Evolutionary conservation across 108 stramenopile species (phyloP), one percentile per base, ranked within the genome.

Genomic region (Nannochloropsis gaditana): DNA sequence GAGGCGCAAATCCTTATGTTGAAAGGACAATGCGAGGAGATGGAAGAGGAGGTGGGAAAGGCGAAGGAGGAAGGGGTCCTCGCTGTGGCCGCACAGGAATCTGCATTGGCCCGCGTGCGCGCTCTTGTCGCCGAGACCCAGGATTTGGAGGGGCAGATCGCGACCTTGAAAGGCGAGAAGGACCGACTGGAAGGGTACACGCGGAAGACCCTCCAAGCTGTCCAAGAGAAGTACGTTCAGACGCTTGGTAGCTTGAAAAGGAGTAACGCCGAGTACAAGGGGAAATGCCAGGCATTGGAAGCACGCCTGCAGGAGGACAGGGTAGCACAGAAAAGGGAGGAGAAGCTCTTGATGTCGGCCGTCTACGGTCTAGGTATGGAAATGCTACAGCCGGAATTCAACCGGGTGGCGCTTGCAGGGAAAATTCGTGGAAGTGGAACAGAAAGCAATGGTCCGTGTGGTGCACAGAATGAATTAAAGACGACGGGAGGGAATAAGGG

Each of bases 141-240:
- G 73, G 90, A 91, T 83, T 93, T 92, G 82, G 92, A 94, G 44
- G 92, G 89, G 11, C 92, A 94, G 89, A 92, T 94, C 82, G 90
- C 93, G 82, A 95, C 94, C 85, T 91, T 96, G 73, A 92, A 89
- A 45, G 91, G 88, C 42, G 96, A 95, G 87, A 96, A 96, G 90
- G 96, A 96, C 82, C 95, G 95, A 85, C 93, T 96, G 5, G 96
- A 96, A 86, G 92, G 93, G 19, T 96, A 96, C 87, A 96, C 96
- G 42, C 96, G 96, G 92, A 92, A 94, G 87, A 96, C 96, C 1
- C 90, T 96, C 21, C 92, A 94, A 80, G 96, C 94, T 88, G 95
- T 96, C 86, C 95, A 96, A 85, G 95, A 96, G 85, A 96, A 96
- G 89, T 96, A 96, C 89, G 88, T 95, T 88, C 94, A 94, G 43